Evolutionary conservation across 176 grass and related monocot species (phyloP), one percentile per base, ranked within the genome.

Genomic region (Phoenix roebelenii): DNA sequence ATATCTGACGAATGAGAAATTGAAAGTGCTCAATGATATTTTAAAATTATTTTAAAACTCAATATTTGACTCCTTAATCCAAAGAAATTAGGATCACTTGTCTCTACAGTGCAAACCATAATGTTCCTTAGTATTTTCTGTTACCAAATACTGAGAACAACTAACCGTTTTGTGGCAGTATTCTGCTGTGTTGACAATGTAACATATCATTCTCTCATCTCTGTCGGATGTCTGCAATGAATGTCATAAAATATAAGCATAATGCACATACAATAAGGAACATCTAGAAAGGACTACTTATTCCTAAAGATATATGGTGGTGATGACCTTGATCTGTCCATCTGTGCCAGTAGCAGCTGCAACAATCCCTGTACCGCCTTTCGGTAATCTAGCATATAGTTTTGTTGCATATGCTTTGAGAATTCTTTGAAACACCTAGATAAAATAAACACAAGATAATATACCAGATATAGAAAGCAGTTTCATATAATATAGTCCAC

Each of bases 151-250:
- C 18, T 24, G 61, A 58, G 79, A 49, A 23, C 55, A 74, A 76
- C 81, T 76, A 77, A 98, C 93, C 25, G 93, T 98, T 59, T 89
- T 89, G 60, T 98, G 93, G 71, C 93, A 98, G 73, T 98, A 98
- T 70, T 98, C 93, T 55, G 93, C 88, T 53, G 93, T 98, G 61
- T 92, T 98, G 49, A 98, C 85, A 16, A 92, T 92, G 53, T 98
- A 89, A 66, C 93, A 98, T 83, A 98, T 98, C 79, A 89, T 92
- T 78, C 89, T 92, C 76, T 92, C 88, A 20, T 98, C 88, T 74
- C 84, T 83, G 60, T 98, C 88, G 1, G 93, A 98, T 64, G 82
- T 98, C 93, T 98, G 87, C 66, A 98, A 17, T 59, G 39, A 74
- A 52, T 55, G 17, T 24, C 60, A 72, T 53, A 63, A 39, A 44